phyloP scores from a whole-genome alignment of 257 asterid species.

The Solanum bukasovii region DNA sequence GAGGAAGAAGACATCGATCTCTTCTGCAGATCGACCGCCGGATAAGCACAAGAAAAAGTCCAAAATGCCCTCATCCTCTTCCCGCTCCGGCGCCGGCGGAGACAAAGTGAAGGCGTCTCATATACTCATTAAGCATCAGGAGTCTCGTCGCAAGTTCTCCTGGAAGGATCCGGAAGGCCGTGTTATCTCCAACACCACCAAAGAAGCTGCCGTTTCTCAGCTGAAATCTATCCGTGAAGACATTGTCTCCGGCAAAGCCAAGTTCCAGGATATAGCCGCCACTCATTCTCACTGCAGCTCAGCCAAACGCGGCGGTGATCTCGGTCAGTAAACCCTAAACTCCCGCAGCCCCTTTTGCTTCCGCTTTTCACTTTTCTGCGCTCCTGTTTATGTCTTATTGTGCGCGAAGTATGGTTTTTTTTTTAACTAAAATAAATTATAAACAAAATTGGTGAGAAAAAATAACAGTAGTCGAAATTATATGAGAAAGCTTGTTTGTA shows the following conservation, averaged over 20 bases:
- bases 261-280: constrained; percentile 64
- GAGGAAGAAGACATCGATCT: constrained; percentile 44
- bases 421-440: not conserved
- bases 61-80: constrained; percentile 44
- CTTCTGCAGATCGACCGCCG: constrained; percentile 36
- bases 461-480: not conserved
- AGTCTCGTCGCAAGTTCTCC: constrained; percentile 85
- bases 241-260: constrained; percentile 56
- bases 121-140: constrained; percentile 89
- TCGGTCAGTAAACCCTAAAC: constrained; percentile 37
- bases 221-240: constrained; percentile 51
- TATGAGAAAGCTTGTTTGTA: not conserved
- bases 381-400: not conserved
- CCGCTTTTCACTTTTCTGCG: not conserved
- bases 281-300: constrained; percentile 79
- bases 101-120: constrained; percentile 88
- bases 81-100: constrained; percentile 13
- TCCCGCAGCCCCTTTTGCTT: not conserved
- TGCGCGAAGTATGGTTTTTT: not conserved
- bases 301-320: constrained; percentile 96
- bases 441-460: not conserved
- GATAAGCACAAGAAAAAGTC: constrained; percentile 47
- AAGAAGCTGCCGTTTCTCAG: constrained; percentile 67
- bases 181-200: constrained; percentile 62
- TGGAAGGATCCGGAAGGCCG: constrained; percentile 96